Percentiles rank a stretch among this genome's conserved stretches.
Conservation (phyloP, 2,329 filamentous ascomycete genomes). For the Ustilaginoidea virens region DNA sequence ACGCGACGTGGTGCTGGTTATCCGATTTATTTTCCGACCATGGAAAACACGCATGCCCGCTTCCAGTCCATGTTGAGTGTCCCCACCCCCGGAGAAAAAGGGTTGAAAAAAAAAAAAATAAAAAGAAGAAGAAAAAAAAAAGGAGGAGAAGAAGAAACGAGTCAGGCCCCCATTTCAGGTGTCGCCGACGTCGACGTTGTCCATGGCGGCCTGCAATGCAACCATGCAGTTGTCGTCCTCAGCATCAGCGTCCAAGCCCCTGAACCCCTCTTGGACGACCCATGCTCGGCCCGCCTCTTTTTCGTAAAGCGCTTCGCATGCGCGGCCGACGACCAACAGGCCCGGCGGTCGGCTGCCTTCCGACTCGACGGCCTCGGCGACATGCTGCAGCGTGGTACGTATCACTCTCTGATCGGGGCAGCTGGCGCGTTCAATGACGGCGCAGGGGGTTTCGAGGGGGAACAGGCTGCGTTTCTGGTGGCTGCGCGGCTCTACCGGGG, state of each 20-base stretch:
- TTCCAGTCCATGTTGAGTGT: too few species aligned
- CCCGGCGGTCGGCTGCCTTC: slow-evolving; percentile 85
- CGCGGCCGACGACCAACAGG: slow-evolving; percentile 67
- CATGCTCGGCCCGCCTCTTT: slow-evolving; percentile 47
- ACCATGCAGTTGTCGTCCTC: slow-evolving; percentile 8
- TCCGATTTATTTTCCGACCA: too few species aligned
- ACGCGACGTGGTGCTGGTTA: too few species aligned
- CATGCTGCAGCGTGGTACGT: slow-evolving; percentile 65
- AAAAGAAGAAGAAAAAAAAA: too few species aligned
- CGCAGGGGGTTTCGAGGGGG: slow-evolving; percentile 70
- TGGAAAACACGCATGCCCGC: too few species aligned
- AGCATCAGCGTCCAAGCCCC: slow-evolving; percentile 55
- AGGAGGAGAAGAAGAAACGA: too few species aligned
- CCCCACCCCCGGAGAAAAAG: too few species aligned
- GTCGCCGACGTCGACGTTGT: neutral
- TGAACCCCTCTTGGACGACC: slow-evolving; percentile 79
- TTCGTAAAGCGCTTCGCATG: slow-evolving; percentile 62
- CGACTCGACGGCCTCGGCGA: slow-evolving; percentile 70
- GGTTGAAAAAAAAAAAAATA: too few species aligned
- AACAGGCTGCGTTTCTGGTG: slow-evolving; percentile 33
- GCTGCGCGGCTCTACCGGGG: too few species aligned
- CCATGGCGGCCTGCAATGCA: neutral
- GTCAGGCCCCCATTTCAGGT: neutral
- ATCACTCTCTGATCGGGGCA: slow-evolving; percentile 92
- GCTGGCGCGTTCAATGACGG: slow-evolving; percentile 83